Percentiles rank a stretch among this genome's conserved stretches.
These are phyloP conservation scores for Metschnikowia lunata DNA, from an alignment of 805 yeast species.

Conservation along the genomic window DNA sequence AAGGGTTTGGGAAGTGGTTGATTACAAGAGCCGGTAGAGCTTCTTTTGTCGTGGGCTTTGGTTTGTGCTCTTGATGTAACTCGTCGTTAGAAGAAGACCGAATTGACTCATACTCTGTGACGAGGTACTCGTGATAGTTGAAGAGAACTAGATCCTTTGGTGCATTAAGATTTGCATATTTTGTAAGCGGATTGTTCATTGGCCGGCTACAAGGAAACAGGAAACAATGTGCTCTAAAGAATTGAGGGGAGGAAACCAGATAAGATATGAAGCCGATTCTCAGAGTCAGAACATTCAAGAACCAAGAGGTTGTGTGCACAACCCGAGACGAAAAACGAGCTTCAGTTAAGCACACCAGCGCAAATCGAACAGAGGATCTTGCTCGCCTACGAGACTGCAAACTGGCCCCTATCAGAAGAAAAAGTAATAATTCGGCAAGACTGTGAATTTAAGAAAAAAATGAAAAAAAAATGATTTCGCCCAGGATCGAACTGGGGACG, in stretches of 20 bases:
- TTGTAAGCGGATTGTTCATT: conserved; percentile 21
- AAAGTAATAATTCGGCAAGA: too few species aligned
- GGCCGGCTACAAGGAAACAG: neutral
- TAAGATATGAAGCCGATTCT: too few species aligned
- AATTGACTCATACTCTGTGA: conserved; percentile 7
- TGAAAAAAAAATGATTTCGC: conserved; percentile 18
- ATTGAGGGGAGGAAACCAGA: too few species aligned
- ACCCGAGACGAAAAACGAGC: too few species aligned
- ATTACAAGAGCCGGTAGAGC: conserved; percentile 33
- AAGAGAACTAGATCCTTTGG: conserved; percentile 36
- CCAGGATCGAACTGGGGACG: conserved; percentile 27
- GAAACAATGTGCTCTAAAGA: too few species aligned
- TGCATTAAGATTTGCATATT: conserved; percentile 12
- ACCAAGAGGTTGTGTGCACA: too few species aligned
- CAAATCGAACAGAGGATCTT: too few species aligned
- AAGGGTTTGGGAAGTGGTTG: conserved; percentile 65
- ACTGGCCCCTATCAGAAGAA: too few species aligned
- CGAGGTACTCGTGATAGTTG: conserved; percentile 63
- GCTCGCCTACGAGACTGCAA: too few species aligned
- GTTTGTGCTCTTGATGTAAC: neutral
- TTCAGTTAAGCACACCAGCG: too few species aligned
- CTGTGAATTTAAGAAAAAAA: too few species aligned
- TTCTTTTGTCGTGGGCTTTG: conserved; percentile 11
- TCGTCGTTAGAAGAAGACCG: neutral
- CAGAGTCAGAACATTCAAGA: too few species aligned